Conservation (phyloP, 2,329 filamentous ascomycete species). For the Elsinoe batatas region DNA sequence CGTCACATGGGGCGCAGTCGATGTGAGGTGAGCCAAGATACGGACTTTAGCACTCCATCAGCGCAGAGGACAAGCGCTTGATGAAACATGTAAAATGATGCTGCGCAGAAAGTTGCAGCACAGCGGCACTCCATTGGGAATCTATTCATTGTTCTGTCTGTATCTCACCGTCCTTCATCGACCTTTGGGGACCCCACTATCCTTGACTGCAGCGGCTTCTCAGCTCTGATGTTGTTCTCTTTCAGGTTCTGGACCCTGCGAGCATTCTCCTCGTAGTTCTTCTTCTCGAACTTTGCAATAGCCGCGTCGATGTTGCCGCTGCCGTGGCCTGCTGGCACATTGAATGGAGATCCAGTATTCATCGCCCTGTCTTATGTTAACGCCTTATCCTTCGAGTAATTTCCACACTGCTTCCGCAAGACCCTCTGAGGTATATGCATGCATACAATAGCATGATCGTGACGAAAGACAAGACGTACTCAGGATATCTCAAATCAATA, state of each 20-base stretch:
- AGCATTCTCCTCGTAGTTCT: constrained; percentile 47
- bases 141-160: not conserved
- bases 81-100: not conserved
- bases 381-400: not conserved
- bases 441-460: too few relatives aligned
- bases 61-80: not conserved
- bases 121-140: too few relatives aligned
- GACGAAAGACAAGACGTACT: constrained; percentile 42
- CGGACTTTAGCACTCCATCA: not conserved
- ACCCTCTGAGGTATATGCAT: not conserved
- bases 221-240: constrained; percentile 27
- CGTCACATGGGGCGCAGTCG: not conserved
- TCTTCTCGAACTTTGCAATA: constrained; percentile 52
- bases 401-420: not conserved
- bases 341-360: constrained; percentile 53
- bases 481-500: constrained; percentile 50
- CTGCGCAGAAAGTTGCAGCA: not conserved
- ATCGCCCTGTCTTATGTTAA: constrained; percentile 41
- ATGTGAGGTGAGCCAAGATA: not conserved
- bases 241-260: constrained; percentile 40
- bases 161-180: not conserved
- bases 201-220: constrained; percentile 16
- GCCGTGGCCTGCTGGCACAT: constrained; percentile 51
- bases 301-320: constrained; percentile 48
- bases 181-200: not conserved